A percentile compares a stretch with the other conserved stretches of the same genome.
Conservation (phyloP, 2,329 filamentous ascomycete species). For the Chaetomium sp. region DNA sequence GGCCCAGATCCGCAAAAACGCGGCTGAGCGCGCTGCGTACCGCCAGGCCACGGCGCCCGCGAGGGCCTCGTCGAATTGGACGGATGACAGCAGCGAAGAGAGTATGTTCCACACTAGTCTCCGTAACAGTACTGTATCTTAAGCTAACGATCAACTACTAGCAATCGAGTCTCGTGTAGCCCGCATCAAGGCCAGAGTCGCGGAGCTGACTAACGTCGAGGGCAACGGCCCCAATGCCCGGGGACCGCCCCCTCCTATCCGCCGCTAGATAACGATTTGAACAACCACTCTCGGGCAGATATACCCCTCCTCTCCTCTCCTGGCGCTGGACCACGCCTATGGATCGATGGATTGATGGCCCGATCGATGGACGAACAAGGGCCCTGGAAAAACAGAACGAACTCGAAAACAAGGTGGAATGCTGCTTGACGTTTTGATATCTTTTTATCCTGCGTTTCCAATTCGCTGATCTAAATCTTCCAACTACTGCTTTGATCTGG, state of each 20-base stretch:
- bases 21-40: conserved; percentile 68
- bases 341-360: neutral
- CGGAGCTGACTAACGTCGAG: conserved; percentile 84
- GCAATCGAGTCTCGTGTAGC: conserved; percentile 95
- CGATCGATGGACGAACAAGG: too few relatives aligned
- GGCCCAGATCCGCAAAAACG: conserved; percentile 94
- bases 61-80: neutral
- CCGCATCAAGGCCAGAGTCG: conserved; percentile 94
- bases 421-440: too few relatives aligned
- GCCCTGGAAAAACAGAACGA: neutral
- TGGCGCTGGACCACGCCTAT: conserved; percentile 1
- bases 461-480: too few relatives aligned
- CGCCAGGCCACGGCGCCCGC: conserved; percentile 44
- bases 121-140: neutral
- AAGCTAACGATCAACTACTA: conserved; percentile 33
- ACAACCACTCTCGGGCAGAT: neutral
- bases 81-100: conserved; percentile 88
- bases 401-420: conserved; percentile 8
- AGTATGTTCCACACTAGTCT: conserved; percentile 51
- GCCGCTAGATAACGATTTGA: conserved; percentile 22
- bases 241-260: conserved; percentile 27
- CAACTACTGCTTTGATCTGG: too few relatives aligned
- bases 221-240: conserved; percentile 43
- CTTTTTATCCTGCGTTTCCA: too few relatives aligned
- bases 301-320: neutral